Evolutionary conservation across 2,329 filamentous ascomycete genomes (phyloP), one percentile per base, ranked within the genome.

Genomic region (Colletotrichum limetticola): DNA sequence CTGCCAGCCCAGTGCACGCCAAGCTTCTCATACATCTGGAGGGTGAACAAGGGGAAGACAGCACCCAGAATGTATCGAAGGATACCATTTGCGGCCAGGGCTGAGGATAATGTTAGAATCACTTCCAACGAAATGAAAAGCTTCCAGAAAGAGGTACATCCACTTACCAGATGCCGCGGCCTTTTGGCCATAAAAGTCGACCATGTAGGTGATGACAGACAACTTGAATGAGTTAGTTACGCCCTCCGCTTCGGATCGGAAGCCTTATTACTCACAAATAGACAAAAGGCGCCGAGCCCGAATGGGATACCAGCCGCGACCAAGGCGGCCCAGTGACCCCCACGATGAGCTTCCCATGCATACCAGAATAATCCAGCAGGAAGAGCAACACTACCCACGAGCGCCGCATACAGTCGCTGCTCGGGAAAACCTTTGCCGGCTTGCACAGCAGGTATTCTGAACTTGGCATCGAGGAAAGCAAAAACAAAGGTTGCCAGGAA

Each of bases 11-110:
- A 83, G 7, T 74, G 79, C 2, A 82, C 80, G 1, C 81, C 82
- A n/a, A 85, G 71, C 1, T 67, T 74, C 26, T 78, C 69, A 42
- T 83, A 84, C 82, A 83, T 81, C 52, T 83, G 80, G 5, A 85
- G 77, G 0, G 83, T 83, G 72, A 87, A 87, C 0, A 87, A 76
- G 2, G 85, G 86, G 59, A 87, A 87, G 0, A 77, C 81, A 0
- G 82, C 81, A 2, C 82, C 83, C 11, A 86, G 77, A 0, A 76
- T 76, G 56, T 85, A 87, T 53, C 85, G 79, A n/a, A 83, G 70
- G 4, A 87, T 77, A 0, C 83, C 82, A 65, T 87, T 87, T 0
- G 86, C 85, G 1, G 85, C 85, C 9, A 77, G 67, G 0, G 76
- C 77, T 59, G 7, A 8, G 24, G 5, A 14, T 6, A 1, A 16